Evolutionary conservation across 257 asterid genomes (phyloP).

Genomic region (Parsonsia alboflavescens): DNA sequence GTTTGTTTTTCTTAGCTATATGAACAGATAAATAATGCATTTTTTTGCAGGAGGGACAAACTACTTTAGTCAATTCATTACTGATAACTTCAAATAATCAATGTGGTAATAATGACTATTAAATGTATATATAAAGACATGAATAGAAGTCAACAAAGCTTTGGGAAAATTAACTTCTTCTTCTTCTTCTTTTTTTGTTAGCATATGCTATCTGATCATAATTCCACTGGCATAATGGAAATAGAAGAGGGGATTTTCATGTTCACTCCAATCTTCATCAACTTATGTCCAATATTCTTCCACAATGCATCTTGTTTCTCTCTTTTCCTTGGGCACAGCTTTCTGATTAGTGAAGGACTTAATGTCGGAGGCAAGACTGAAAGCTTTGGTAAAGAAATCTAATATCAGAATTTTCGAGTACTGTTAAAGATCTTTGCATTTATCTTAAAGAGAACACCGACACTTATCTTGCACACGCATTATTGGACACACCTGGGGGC

Average conservation of each 20-base stretch:
- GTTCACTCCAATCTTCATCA: slow-evolving; percentile 6
- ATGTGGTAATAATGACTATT: too few species aligned
- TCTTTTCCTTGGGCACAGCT: background rate
- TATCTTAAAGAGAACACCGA: slow-evolving; percentile 22
- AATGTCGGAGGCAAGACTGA: background rate
- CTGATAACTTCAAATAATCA: too few species aligned
- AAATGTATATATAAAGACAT: background rate
- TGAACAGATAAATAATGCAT: background rate
- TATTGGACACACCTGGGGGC: slow-evolving; percentile 3
- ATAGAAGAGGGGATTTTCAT: too few species aligned
- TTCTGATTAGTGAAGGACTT: slow-evolving; percentile 18
- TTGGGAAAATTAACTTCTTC: slow-evolving; percentile 1
- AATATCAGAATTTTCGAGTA: slow-evolving; percentile 8
- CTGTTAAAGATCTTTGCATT: background rate
- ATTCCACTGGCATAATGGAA: background rate
- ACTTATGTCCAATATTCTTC: slow-evolving; percentile 24
- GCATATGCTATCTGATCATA: background rate
- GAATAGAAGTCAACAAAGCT: slow-evolving; percentile 2
- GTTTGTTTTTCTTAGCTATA: background rate
- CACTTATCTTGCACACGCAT: slow-evolving; percentile 15
- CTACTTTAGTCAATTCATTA: too few species aligned
- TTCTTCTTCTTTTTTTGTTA: too few species aligned
- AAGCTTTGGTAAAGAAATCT: slow-evolving; percentile 18
- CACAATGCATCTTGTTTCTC: slow-evolving; percentile 11
- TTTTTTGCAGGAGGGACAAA: too few species aligned